These are phyloP conservation scores for Coccinonectria pachysandricola DNA, from an alignment of 2,329 filamentous ascomycete species.

Conservation along the genomic window DNA sequence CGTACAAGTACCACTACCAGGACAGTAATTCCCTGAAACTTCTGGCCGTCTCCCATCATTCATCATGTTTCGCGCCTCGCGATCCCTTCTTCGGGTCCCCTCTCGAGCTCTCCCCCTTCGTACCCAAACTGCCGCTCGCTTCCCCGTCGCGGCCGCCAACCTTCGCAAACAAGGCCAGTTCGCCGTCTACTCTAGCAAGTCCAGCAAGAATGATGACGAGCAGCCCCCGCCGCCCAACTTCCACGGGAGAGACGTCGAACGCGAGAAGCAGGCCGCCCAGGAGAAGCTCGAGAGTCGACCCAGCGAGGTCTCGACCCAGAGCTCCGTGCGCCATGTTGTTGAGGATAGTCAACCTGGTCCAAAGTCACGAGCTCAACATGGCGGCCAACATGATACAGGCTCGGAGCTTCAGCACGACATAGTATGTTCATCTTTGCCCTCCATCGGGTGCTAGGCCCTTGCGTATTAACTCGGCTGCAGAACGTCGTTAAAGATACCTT, in stretches of 20 bases:
- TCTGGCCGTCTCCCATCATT: not conserved
- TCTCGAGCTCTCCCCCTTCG: slow-evolving; percentile 7
- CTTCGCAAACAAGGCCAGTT: too few relatives aligned
- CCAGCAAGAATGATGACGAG: slow-evolving; percentile 9
- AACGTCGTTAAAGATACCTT: slow-evolving; percentile 60
- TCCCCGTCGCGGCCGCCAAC: slow-evolving; percentile 7
- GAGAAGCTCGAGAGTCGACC: slow-evolving; percentile 50
- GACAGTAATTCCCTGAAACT: too few relatives aligned
- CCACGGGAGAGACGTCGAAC: slow-evolving; percentile 47
- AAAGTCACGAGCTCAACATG: slow-evolving; percentile 1
- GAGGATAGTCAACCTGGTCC: slow-evolving; percentile 24
- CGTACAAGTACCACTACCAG: too few relatives aligned
- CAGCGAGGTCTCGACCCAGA: slow-evolving; percentile 48
- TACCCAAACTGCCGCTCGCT: slow-evolving; percentile 3
- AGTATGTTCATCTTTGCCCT: too few relatives aligned
- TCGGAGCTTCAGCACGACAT: slow-evolving; percentile 37
- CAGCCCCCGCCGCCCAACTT: too few relatives aligned
- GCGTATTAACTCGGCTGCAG: too few relatives aligned
- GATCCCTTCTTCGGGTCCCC: slow-evolving; percentile 13
- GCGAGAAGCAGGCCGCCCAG: slow-evolving; percentile 43
- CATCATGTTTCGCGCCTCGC: slow-evolving; percentile 22
- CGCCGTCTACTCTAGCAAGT: slow-evolving; percentile 17
- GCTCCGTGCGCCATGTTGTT: slow-evolving; percentile 41
- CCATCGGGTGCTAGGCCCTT: too few relatives aligned
- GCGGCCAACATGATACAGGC: slow-evolving; percentile 17